Evolutionary conservation across 495 filamentous ascomycete genomes (phyloP), one percentile per base, ranked within the genome.

Genomic region (Annulohypoxylon nitens): DNA sequence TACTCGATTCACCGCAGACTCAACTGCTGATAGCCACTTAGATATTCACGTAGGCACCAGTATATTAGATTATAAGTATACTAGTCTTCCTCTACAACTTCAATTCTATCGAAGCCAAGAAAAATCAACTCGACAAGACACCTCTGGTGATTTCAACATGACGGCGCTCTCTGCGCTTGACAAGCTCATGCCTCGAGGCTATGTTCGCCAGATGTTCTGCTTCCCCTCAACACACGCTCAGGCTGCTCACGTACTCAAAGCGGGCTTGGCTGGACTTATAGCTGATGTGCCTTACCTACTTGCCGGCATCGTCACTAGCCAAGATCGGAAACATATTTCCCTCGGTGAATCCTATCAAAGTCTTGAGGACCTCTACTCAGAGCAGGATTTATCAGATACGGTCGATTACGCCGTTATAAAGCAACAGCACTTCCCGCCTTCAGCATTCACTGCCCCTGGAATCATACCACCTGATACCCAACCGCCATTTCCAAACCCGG

Each of bases 281-380:
- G 25, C 20, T 20, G 74, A 79, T 48, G 53, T 79, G 5, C 78
- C 78, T 6, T 75, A 76, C 48, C 63, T 79, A 14, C 73, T 77
- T 43, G 72, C 73, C 20, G 65, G 69, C 23, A 23, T 79, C n/a
- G 9, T 74, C n/a, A 33, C n/a, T 23, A 43, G 51, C 53, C 57
- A 61, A 5, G 58, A 70, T 34, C 62, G 43, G 2, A 71, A 71
- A 20, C 66, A 64, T 25, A 43, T 76, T 20, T 68, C 61, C 9
- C 33, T 76, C 18, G 67, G 61, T 43, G 58, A 33, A 26, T 61
- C 71, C 7, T 70, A 57, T 50, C 69, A 78, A 20, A 66, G 25
- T n/a, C 47, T 72, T 33, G 33, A 76, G 5, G 69, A 75, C 33
- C 25, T 78, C 53, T 79, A 65, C 47, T 75, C 64, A 2, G 53